phyloP scores from a whole-genome alignment of 164 flowering plant species.

The Piper longum region DNA sequence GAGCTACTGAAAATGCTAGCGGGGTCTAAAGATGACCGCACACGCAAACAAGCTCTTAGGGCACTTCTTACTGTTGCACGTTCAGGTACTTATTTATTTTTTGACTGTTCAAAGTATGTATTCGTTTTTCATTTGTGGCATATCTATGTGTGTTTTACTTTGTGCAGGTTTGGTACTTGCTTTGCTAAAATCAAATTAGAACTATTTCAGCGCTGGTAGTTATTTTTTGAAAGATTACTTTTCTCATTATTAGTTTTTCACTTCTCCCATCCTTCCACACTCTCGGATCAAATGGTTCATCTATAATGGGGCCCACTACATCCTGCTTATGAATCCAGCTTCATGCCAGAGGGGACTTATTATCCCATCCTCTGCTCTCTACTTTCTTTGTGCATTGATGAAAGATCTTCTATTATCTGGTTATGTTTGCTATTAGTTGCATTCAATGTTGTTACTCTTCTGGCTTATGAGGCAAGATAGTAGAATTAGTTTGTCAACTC shows the following conservation, averaged over 20 bases:
- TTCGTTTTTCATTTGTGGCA: no score
- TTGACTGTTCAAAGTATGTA: not conserved
- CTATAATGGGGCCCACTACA: not conserved
- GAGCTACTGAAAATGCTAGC: conserved; percentile 68
- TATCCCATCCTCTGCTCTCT: not conserved
- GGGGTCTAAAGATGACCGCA: conserved; percentile 69
- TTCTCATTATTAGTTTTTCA: no score
- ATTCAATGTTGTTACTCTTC: not conserved
- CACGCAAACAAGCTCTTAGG: conserved; percentile 73
- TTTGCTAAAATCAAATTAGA: no score
- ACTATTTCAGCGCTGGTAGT: no score
- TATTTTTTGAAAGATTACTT: no score
- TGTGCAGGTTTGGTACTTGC: not conserved
- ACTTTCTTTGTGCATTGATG: not conserved
- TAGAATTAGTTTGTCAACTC: no score
- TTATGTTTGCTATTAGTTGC: not conserved
- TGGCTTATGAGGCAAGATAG: no score
- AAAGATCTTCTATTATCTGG: not conserved
- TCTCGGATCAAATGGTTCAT: no score
- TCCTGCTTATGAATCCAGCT: not conserved
- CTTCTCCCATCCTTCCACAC: no score
- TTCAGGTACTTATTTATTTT: conserved; percentile 39
- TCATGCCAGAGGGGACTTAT: not conserved
- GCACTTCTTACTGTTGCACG: conserved; percentile 64
- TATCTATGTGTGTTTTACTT: not conserved